Evolutionary conservation across 2,329 filamentous ascomycete genomes (phyloP).

Genomic region (Arthrobotrys sinensis): DNA sequence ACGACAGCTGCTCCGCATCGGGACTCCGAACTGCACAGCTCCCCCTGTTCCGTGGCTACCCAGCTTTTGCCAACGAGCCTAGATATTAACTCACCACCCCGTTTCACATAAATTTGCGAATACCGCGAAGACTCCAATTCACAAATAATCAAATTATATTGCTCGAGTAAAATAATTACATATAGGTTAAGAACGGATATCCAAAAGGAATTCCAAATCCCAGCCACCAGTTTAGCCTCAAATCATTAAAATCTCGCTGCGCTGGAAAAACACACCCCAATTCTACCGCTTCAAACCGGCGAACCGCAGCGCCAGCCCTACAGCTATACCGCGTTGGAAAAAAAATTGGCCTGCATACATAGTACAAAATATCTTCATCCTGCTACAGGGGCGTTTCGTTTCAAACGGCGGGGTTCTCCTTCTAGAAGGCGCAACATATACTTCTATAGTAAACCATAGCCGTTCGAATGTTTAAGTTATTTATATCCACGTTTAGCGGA

Average conservation of each 20-base stretch:
- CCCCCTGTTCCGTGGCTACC: conserved; percentile 11
- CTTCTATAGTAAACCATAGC: background rate
- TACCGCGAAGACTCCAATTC: background rate
- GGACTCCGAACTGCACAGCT: background rate
- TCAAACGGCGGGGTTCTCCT: background rate
- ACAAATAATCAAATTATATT: conserved; percentile 11
- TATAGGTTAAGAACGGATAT: no score
- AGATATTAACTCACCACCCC: background rate
- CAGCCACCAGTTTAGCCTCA: conserved; percentile 42
- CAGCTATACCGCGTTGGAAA: background rate
- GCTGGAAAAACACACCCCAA: background rate
- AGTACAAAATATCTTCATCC: conserved; percentile 8
- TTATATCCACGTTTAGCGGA: background rate
- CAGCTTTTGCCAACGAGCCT: background rate
- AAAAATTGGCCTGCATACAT: background rate
- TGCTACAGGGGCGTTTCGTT: conserved; percentile 27
- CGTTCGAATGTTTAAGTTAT: background rate
- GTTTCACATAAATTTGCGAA: conserved; percentile 28
- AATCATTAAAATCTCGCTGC: background rate
- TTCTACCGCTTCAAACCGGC: conserved; percentile 43
- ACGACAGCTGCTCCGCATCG: conserved; percentile 5
- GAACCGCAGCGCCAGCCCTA: conserved; percentile 4
- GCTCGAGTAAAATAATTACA: background rate
- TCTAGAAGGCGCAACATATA: background rate
- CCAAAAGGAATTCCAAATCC: background rate